phyloP scores from a whole-genome alignment of 257 asterid genomes.

The Striga asiatica region DNA sequence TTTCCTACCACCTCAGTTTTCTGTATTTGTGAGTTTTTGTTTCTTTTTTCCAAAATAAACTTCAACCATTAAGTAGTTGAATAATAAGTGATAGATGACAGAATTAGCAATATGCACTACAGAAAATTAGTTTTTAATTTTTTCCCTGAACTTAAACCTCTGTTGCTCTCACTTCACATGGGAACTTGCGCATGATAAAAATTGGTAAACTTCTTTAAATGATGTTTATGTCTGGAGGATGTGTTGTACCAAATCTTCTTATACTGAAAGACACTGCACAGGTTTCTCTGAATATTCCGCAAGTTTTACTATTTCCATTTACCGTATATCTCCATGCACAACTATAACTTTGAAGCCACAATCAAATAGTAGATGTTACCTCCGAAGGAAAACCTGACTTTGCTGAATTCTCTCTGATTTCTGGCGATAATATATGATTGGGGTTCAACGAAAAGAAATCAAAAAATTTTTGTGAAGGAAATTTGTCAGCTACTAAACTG shows the following conservation, averaged over 20 bases:
- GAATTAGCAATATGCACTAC: not conserved
- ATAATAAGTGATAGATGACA: not conserved
- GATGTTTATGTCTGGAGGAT: too few relatives aligned
- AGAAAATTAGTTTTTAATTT: not conserved
- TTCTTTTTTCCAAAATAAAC: too few relatives aligned
- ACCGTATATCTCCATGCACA: not conserved
- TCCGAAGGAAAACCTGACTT: constrained; percentile 62
- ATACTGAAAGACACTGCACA: too few relatives aligned
- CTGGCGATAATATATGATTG: constrained; percentile 37
- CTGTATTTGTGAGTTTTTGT: not conserved
- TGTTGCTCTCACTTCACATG: not conserved
- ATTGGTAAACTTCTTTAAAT: not conserved
- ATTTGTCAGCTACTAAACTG: constrained; percentile 47
- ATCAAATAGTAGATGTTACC: constrained; percentile 28
- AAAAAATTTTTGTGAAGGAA: constrained; percentile 48
- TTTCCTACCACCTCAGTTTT: not conserved
- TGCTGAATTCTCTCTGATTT: constrained; percentile 44
- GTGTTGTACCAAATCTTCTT: too few relatives aligned
- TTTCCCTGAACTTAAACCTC: too few relatives aligned
- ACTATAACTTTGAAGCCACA: not conserved
- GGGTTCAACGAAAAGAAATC: constrained; percentile 75
- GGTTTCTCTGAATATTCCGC: not conserved
- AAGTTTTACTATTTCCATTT: not conserved
- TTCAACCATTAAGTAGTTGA: too few relatives aligned
- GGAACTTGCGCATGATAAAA: not conserved